phyloP scores from a whole-genome alignment of 2,329 filamentous ascomycete species.

The Colletotrichum sp. region DNA sequence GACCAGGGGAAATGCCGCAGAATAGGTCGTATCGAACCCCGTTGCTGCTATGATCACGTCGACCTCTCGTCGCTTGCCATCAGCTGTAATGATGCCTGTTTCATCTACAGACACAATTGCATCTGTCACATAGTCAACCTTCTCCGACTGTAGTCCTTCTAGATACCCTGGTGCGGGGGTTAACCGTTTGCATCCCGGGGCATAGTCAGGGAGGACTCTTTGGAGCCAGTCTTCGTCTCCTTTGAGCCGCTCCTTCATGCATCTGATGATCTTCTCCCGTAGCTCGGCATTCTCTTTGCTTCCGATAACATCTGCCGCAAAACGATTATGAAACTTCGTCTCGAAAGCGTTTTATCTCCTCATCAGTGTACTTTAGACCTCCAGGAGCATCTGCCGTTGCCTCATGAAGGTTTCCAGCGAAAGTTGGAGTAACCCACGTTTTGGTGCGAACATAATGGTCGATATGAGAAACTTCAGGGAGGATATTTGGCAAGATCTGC shows the following conservation, averaged over 20 bases:
- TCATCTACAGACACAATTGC: neutral
- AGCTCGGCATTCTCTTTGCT: neutral
- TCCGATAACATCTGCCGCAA: neutral
- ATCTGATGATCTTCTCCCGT: neutral
- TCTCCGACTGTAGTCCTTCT: neutral
- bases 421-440: neutral
- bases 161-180: neutral
- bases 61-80: neutral
- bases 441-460: neutral
- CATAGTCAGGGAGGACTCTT: neutral
- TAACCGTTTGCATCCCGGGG: neutral
- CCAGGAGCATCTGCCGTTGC: neutral
- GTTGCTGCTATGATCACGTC: neutral
- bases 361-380: neutral
- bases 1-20: neutral
- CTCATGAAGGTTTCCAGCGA: neutral
- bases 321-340: neutral
- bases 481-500: neutral
- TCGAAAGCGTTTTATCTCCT: neutral
- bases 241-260: neutral
- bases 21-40: neutral
- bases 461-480: neutral
- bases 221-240: neutral
- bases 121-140: neutral
- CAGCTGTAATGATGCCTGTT: neutral